phyloP scores from a whole-genome alignment of 2,329 filamentous ascomycete species.

The Myriosclerotinia scirpicola region DNA sequence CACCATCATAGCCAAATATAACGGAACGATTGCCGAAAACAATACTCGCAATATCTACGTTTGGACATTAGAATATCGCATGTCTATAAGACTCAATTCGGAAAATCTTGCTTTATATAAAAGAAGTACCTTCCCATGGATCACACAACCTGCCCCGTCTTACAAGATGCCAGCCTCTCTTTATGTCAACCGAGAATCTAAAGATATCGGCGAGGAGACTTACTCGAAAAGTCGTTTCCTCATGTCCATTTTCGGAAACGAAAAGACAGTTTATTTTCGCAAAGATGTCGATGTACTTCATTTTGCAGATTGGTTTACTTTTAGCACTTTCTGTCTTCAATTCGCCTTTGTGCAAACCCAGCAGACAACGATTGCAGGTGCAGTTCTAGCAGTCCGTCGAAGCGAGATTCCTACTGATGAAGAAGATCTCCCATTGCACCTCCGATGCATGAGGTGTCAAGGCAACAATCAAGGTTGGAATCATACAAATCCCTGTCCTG shows the following conservation, averaged over 20 bases:
- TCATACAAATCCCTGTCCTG: not conserved
- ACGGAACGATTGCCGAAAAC: not conserved
- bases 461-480: not conserved
- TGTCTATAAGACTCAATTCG: not conserved
- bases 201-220: not conserved
- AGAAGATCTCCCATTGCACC: not conserved
- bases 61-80: not conserved
- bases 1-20: not conserved
- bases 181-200: not conserved
- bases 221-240: constrained; percentile 1
- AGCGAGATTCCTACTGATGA: not conserved
- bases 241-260: not conserved
- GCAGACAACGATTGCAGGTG: not conserved
- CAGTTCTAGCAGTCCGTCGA: constrained; percentile 1
- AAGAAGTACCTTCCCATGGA: not conserved
- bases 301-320: constrained; percentile 11
- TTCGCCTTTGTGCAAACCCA: not conserved
- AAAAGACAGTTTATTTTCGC: not conserved
- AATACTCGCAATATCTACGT: not conserved
- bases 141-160: not conserved
- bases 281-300: constrained; percentile 1
- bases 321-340: constrained; percentile 8
- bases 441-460: not conserved
- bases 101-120: not conserved
- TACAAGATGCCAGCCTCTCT: constrained; percentile 1